phyloP scores from a whole-genome alignment of 2,329 filamentous ascomycete genomes.

The Exophiala xenobiotica region DNA sequence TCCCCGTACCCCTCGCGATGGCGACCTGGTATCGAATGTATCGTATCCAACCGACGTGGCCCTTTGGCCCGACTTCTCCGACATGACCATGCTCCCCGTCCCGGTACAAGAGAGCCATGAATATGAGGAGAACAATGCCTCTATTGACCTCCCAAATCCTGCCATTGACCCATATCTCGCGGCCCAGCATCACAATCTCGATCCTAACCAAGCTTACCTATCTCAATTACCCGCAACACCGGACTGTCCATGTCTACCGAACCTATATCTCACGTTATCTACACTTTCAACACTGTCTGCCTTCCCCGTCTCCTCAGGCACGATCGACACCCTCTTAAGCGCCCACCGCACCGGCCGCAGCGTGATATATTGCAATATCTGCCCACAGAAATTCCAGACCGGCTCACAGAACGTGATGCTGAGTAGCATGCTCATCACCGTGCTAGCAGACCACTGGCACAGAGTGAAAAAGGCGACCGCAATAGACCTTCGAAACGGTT shows the following conservation, averaged over 20 bases:
- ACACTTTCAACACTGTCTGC: slow-evolving; percentile 36
- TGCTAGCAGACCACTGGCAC: slow-evolving; percentile 46
- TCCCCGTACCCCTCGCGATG: slow-evolving; percentile 17
- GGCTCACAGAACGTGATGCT: slow-evolving; percentile 49
- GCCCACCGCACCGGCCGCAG: slow-evolving; percentile 42
- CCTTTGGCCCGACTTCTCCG: slow-evolving; percentile 45
- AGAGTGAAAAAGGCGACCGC: slow-evolving; percentile 40
- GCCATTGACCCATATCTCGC: not conserved
- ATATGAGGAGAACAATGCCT: slow-evolving; percentile 4
- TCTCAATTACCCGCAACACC: slow-evolving; percentile 24
- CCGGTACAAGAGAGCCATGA: slow-evolving; percentile 21
- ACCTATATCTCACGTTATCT: slow-evolving; percentile 40
- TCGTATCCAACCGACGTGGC: slow-evolving; percentile 34
- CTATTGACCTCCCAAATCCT: not conserved
- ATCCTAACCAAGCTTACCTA: slow-evolving; percentile 14
- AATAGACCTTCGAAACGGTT: slow-evolving; percentile 41
- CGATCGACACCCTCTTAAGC: slow-evolving; percentile 44
- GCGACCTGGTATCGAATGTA: slow-evolving; percentile 13
- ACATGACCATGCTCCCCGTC: slow-evolving; percentile 29
- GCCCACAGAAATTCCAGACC: slow-evolving; percentile 43
- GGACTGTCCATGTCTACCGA: slow-evolving; percentile 31
- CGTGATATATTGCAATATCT: slow-evolving; percentile 44
- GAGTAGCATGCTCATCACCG: slow-evolving; percentile 45
- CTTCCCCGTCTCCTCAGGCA: slow-evolving; percentile 45
- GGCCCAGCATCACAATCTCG: not conserved